Conservation (phyloP, 176 grass and related monocot species). For the Sorghum bicolor region Sorghum_bicolor_NCBIv3 NC_012872.2:7345501-7346000, state of each 20-base stretch:
- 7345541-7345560: background rate
- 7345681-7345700: background rate
- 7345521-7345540: background rate
- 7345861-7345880: background rate
- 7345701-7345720: conserved; percentile 37
- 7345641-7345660: conserved; percentile 1
- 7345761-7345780: too few relatives aligned
- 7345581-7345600: background rate
- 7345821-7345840: too few relatives aligned
- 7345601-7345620: background rate
- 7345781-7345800: too few relatives aligned
- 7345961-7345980: background rate
- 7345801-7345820: too few relatives aligned
- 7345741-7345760: conserved; percentile 35
- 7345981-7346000: background rate
- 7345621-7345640: conserved; percentile 2
- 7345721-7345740: conserved; percentile 19
- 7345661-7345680: conserved; percentile 4
- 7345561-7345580: background rate
- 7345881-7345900: background rate
- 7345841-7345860: background rate
- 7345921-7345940: background rate
- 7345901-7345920: background rate
- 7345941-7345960: conserved; percentile 18
- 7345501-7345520: background rate